Percentiles rank a stretch among this genome's conserved stretches.
Evolutionary conservation across 768 basidiomycete genomes (phyloP).

Genomic region (Coprinopsis sp.): DNA sequence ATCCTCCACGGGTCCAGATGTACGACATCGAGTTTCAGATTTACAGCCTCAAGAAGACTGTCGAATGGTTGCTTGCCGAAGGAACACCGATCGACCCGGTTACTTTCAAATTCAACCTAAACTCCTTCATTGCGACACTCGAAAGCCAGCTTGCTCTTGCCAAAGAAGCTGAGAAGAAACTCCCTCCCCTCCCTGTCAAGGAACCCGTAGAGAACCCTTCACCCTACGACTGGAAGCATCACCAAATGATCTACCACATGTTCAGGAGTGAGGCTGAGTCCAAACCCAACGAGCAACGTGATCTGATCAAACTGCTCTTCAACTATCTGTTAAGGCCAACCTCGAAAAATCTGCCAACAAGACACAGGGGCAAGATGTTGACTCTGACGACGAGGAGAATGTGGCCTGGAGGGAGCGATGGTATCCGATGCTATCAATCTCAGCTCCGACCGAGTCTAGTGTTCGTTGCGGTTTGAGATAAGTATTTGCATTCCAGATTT

Average conservation of each 20-base stretch:
- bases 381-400: conserved; percentile 22
- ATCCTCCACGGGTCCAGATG: conserved; percentile 1
- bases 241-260: conserved; percentile 1
- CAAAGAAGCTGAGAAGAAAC: conserved; percentile 5
- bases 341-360: conserved; percentile 1
- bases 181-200: not conserved
- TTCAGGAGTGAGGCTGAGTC: not conserved
- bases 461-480: too few species aligned
- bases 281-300: conserved; percentile 1
- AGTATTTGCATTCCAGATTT: too few species aligned
- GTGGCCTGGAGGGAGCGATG: not conserved
- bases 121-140: conserved; percentile 5
- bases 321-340: conserved; percentile 10
- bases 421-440: too few species aligned
- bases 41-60: conserved; percentile 5
- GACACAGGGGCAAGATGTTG: not conserved
- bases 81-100: not conserved
- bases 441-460: too few species aligned
- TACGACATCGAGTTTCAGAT: conserved; percentile 10
- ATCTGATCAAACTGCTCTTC: conserved; percentile 10
- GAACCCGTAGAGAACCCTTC: not conserved
- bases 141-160: conserved; percentile 8
- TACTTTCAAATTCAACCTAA: conserved; percentile 4
- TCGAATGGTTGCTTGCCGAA: conserved; percentile 7
- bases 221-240: not conserved